phyloP scores from a whole-genome alignment of 805 yeast species.

The Ogataea saltuana region DNA sequence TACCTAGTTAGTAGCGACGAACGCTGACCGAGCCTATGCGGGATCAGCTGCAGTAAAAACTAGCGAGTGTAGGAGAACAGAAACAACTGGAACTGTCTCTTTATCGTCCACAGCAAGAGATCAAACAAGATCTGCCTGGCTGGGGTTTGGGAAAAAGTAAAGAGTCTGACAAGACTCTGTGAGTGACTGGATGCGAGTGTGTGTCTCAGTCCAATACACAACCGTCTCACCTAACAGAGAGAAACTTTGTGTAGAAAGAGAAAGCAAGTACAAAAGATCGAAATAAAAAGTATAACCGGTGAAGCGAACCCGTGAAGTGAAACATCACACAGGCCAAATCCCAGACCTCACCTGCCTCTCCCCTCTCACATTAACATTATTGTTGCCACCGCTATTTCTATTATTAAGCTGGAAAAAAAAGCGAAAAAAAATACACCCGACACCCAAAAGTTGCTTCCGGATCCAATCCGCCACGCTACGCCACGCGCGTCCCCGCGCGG shows the following conservation, averaged over 20 bases:
- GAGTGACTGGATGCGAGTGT: conserved; percentile 8
- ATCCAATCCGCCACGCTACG: conserved; percentile 1
- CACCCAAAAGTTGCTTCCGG: background rate
- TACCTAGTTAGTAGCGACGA: conserved; percentile 5
- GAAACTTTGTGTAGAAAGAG: conserved; percentile 1
- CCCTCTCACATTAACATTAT: background rate
- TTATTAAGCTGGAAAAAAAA: background rate
- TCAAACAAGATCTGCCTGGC: conserved; percentile 2
- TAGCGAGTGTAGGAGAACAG: conserved; percentile 1
- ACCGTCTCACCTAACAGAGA: conserved; percentile 5
- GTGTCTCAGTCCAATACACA: conserved; percentile 9
- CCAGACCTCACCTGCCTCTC: too few species aligned
- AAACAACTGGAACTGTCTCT: conserved; percentile 4
- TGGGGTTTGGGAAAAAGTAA: too few species aligned
- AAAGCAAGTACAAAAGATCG: background rate
- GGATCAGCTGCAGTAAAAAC: background rate
- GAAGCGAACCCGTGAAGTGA: conserved; percentile 1
- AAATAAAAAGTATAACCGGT: background rate
- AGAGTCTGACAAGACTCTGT: too few species aligned
- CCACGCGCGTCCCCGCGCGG: conserved; percentile 1
- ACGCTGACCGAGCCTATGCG: background rate
- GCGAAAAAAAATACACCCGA: conserved; percentile 4
- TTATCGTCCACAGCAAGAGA: background rate
- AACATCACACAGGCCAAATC: background rate
- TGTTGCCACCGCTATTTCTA: conserved; percentile 3